A percentile compares a stretch with the other conserved stretches of the same genome.
phyloP scores from a whole-genome alignment of 192 early-diverging fungal species.

The Geranomyces variabilis region DNA sequence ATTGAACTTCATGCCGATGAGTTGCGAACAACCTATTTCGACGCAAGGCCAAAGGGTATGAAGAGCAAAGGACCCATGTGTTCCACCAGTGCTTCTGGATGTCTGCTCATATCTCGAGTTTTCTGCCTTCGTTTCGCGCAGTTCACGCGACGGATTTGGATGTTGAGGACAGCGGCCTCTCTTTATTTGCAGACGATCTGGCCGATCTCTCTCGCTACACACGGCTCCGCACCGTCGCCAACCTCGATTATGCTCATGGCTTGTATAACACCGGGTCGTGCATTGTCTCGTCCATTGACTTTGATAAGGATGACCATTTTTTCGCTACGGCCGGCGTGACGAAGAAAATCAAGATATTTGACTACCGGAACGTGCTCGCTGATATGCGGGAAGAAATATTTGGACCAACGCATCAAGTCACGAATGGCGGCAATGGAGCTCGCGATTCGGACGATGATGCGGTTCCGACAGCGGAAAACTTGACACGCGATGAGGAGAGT shows the following conservation, averaged over 20 bases:
- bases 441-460: neutral
- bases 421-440: neutral
- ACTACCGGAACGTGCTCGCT: constrained; percentile 62
- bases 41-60: neutral
- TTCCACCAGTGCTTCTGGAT: too few relatives aligned
- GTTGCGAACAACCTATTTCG: constrained; percentile 75
- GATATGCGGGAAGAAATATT: constrained; percentile 17
- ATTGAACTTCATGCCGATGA: constrained; percentile 63
- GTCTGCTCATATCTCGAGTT: too few relatives aligned
- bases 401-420: neutral
- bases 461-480: neutral
- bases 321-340: constrained; percentile 94
- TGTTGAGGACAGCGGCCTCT: constrained; percentile 23
- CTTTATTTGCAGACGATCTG: constrained; percentile 66
- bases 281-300: constrained; percentile 92
- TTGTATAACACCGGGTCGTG: constrained; percentile 64
- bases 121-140: too few relatives aligned
- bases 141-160: neutral
- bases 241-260: constrained; percentile 76
- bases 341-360: constrained; percentile 91
- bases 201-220: constrained; percentile 69
- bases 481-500: constrained; percentile 32
- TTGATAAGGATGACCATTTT: constrained; percentile 90
- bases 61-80: too few relatives aligned
- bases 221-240: constrained; percentile 75